These are phyloP conservation scores for Eremothecium coryli DNA, from an alignment of 1,139 yeast genomes.

Conservation along the genomic window DNA sequence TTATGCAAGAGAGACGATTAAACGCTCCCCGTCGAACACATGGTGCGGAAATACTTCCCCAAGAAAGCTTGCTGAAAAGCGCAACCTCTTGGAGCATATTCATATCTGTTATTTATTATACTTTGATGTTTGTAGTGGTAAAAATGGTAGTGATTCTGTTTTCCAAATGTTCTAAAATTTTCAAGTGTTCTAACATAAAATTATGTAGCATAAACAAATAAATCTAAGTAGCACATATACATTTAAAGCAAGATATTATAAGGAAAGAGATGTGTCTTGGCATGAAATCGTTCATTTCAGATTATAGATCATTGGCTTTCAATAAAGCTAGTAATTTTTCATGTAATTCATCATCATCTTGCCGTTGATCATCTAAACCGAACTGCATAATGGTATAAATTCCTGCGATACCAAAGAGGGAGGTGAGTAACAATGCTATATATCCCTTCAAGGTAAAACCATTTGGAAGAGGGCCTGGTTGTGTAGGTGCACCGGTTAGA, in stretches of 20 bases:
- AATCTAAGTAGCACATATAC: no score
- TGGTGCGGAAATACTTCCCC: background rate
- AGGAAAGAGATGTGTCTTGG: no score
- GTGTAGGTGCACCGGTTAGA: constrained; percentile 48
- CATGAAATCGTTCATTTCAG: no score
- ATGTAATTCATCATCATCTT: constrained; percentile 33
- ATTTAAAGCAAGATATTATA: no score
- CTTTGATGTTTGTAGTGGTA: no score
- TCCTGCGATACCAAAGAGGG: constrained; percentile 52
- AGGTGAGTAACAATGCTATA: constrained; percentile 50
- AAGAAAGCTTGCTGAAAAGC: background rate
- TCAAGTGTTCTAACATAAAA: no score
- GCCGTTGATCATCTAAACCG: constrained; percentile 52
- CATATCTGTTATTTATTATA: no score
- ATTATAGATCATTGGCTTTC: background rate
- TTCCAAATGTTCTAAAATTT: no score
- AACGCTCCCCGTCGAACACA: background rate
- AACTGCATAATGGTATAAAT: constrained; percentile 45
- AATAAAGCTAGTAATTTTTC: constrained; percentile 11
- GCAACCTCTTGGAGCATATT: background rate
- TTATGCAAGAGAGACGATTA: constrained; percentile 4
- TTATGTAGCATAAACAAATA: no score
- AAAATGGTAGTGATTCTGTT: no score
- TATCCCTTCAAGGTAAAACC: constrained; percentile 67
- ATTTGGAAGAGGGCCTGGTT: constrained; percentile 47